A percentile compares a stretch with the other conserved stretches of the same genome.
phyloP scores from a whole-genome alignment of 257 asterid genomes.

The Scutellaria barbata region DNA sequence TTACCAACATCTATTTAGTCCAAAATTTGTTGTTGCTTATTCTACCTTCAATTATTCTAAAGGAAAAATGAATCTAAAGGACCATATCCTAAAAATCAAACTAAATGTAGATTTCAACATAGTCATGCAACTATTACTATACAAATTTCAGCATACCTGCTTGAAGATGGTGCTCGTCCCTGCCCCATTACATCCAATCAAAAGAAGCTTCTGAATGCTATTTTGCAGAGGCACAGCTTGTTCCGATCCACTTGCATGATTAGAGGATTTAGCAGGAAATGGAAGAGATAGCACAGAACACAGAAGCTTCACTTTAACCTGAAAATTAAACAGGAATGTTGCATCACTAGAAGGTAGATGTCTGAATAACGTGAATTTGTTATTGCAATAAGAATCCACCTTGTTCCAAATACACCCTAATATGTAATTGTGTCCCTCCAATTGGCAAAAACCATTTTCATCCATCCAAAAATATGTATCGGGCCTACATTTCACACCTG shows the following conservation, averaged over 20 bases:
- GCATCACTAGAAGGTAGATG: slow-evolving; percentile 30
- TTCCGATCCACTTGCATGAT: slow-evolving; percentile 33
- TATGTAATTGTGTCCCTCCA: slow-evolving; percentile 92
- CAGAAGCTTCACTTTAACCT: slow-evolving; percentile 70
- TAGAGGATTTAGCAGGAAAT: slow-evolving; percentile 57
- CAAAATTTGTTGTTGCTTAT: too few relatives aligned
- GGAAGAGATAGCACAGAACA: slow-evolving; percentile 72
- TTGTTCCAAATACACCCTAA: slow-evolving; percentile 98
- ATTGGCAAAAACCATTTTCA: slow-evolving; percentile 96
- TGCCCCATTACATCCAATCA: slow-evolving; percentile 86
- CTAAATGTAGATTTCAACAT: background rate
- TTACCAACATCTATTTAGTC: too few relatives aligned
- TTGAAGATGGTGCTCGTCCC: slow-evolving; percentile 97
- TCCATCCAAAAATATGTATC: slow-evolving; percentile 99
- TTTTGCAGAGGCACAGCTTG: slow-evolving; percentile 37
- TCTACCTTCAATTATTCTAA: too few relatives aligned
- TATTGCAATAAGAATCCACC: slow-evolving; percentile 43
- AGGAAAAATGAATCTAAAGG: too few relatives aligned
- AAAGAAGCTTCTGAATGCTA: slow-evolving; percentile 87
- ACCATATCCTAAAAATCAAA: too few relatives aligned
- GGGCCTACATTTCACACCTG: slow-evolving; percentile 95
- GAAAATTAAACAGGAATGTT: slow-evolving; percentile 23
- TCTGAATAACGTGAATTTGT: slow-evolving; percentile 6
- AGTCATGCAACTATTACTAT: background rate
- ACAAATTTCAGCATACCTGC: slow-evolving; percentile 66